Percentiles rank a stretch among this genome's conserved stretches.
Conservation (phyloP, 1,284 basidiomycete genomes). For the Lentinus polychrous region DNA sequence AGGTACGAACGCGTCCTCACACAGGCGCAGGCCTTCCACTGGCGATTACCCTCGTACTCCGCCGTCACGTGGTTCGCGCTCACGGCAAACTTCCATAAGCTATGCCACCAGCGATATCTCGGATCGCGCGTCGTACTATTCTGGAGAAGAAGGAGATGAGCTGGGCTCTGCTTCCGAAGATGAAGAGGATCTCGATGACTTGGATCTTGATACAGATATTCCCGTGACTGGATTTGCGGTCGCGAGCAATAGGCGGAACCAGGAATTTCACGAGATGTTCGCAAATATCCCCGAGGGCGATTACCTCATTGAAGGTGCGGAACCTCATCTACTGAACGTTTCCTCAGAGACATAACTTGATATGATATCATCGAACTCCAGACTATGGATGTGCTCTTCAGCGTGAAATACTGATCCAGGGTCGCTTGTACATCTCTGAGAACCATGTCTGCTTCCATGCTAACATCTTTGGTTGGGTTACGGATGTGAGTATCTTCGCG, state of each 20-base stretch:
- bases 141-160: constrained; percentile 20
- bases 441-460: constrained; percentile 98
- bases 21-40: constrained; percentile 10
- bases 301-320: constrained; percentile 92
- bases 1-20: constrained; percentile 11
- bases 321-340: too few species aligned
- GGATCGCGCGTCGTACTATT: constrained; percentile 24
- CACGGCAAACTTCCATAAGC: constrained; percentile 21
- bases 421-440: constrained; percentile 94
- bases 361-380: constrained; percentile 23
- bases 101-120: constrained; percentile 23
- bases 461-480: constrained; percentile 99
- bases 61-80: constrained; percentile 14
- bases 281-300: constrained; percentile 88
- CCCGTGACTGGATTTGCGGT: constrained; percentile 93
- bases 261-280: constrained; percentile 95
- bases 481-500: constrained; percentile 59
- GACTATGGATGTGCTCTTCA: constrained; percentile 97
- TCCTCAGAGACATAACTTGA: constrained; percentile 1
- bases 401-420: constrained; percentile 95
- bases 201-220: constrained; percentile 58
- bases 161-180: constrained; percentile 23
- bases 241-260: constrained; percentile 90
- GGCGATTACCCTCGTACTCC: constrained; percentile 13
- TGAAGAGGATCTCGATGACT: constrained; percentile 39